Evolutionary conservation across 2,329 filamentous ascomycete species (phyloP).

Genomic region (Lizonia empirigonia): DNA sequence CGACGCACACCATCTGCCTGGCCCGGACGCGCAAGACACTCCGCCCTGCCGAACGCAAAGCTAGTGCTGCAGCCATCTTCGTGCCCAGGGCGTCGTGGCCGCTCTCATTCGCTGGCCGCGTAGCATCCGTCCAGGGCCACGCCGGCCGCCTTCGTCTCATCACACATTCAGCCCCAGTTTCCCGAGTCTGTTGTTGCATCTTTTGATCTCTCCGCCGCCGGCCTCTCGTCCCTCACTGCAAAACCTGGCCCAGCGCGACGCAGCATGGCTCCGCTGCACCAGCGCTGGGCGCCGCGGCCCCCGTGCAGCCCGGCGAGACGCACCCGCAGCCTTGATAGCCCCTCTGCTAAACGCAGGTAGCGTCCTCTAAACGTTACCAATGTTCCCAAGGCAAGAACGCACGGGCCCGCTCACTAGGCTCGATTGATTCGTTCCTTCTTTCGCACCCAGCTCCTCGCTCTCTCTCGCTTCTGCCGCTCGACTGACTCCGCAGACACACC

Average conservation of each 20-base stretch:
- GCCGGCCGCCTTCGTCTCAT: constrained; percentile 28
- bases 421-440: constrained; percentile 19
- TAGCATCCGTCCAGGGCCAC: constrained; percentile 13
- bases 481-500: constrained; percentile 30
- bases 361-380: constrained; percentile 22
- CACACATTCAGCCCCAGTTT: constrained; percentile 23
- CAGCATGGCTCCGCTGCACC: constrained; percentile 5
- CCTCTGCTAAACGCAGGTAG: constrained; percentile 26
- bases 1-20: constrained; percentile 31
- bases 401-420: constrained; percentile 22
- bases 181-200: constrained; percentile 23
- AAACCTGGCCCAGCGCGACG: constrained; percentile 3
- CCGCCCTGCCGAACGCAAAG: constrained; percentile 6
- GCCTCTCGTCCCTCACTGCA: constrained; percentile 19
- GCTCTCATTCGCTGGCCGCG: constrained; percentile 19
- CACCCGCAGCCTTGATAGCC: constrained; percentile 17
- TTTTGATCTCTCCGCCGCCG: constrained; percentile 25
- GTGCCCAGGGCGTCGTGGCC: constrained; percentile 9
- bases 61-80: constrained; percentile 9
- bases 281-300: constrained; percentile 8
- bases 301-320: constrained; percentile 5
- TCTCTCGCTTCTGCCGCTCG: constrained; percentile 18
- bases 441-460: constrained; percentile 18
- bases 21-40: constrained; percentile 14
- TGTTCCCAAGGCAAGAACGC: constrained; percentile 18